Evolutionary conservation across 192 early-diverging fungal species (phyloP), one percentile per base, ranked within the genome.

Genomic region (Linnemannia zychae): DNA sequence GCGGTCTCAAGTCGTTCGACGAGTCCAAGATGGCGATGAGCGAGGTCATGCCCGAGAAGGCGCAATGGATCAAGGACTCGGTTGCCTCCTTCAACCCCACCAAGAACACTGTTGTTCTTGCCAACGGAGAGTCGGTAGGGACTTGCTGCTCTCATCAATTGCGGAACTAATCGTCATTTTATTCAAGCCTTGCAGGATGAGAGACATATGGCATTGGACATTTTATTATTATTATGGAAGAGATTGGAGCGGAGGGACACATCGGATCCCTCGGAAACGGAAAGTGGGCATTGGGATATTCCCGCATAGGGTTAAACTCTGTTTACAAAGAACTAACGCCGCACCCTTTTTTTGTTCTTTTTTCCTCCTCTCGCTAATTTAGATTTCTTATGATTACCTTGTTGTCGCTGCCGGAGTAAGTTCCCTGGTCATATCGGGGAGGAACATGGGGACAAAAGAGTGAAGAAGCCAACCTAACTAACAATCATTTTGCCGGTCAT

Each of bases 1-100:
- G 89, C 69, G 96, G 96, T 24, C 84, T 97, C 72, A 97, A 97
- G 91, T 71, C 93, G 44, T 92, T 97, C 68, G 80, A 73, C 4
- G 94, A 96, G 63, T 93, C 95, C 22, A 81, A 86, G 71, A 90
- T 91, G 78, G 92, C 96, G 17, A 95, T 92, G 81, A 88, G 81
- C 50, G 90, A 92, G 11, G 89, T 97, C 16, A 91, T 97, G 72
- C 92, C 96, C n/a, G 88, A 88, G 24, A 79, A 94, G 53, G 94
- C 94, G 20, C 89, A 93, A 36, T 97, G 95, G 95, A 91, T 97
- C 77, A 87, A 93, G 86, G 90, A 94, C 78, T 90, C 90, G 11
- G 96, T 94, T 0, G 87, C 92, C 49, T 78, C 87, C n/a, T 87
- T 97, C 71, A 89, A 94, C 79, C 95, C 96, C 3, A 91, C 89